Evolutionary conservation across 805 yeast genomes (phyloP).

Genomic region (Ogataea haglerorum): DNA sequence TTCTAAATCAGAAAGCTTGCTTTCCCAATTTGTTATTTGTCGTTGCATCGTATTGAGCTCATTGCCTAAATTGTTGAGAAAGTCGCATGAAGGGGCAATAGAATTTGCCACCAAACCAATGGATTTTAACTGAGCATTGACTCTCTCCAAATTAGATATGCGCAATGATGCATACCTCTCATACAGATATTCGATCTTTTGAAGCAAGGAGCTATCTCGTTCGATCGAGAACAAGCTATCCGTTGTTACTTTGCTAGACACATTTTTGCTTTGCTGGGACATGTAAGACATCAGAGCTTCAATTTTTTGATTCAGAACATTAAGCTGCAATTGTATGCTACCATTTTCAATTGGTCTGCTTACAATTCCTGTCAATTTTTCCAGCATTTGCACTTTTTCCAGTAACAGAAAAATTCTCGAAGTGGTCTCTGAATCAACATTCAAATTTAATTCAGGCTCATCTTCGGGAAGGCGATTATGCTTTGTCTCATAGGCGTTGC

Average conservation of each 20-base stretch:
- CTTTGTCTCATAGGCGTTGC: no score
- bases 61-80: conserved; percentile 14
- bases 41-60: conserved; percentile 19
- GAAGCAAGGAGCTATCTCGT: not conserved
- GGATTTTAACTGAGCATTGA: not conserved
- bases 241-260: no score
- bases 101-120: not conserved
- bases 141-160: not conserved
- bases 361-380: not conserved
- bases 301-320: not conserved
- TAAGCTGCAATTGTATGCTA: not conserved
- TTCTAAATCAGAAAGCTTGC: conserved; percentile 22
- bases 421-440: not conserved
- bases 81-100: conserved; percentile 4
- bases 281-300: not conserved
- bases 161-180: not conserved
- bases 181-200: not conserved
- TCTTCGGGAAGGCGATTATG: no score
- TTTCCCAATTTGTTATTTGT: conserved; percentile 23
- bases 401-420: not conserved
- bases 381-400: conserved; percentile 1
- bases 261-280: no score
- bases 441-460: not conserved
- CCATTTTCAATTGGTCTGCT: not conserved
- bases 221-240: not conserved